Evolutionary conservation across 306 rosid genomes (phyloP).

Genomic region (Macrotyloma uniflorum): DNA sequence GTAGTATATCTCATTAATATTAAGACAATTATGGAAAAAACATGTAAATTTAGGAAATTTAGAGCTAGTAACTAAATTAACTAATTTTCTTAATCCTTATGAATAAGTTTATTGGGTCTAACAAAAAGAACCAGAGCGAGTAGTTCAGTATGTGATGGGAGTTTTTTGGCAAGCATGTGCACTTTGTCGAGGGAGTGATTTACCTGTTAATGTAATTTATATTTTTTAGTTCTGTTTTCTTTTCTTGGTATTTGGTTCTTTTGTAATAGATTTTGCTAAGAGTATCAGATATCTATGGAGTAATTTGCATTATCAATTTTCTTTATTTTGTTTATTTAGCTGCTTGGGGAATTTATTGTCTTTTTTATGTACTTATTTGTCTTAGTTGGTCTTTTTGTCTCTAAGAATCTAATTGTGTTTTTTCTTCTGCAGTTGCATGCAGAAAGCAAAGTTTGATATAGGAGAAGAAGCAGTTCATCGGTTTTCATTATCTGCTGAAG

Average conservation of each 20-base stretch:
- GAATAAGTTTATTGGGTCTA: background rate
- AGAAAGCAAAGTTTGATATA: slow-evolving; percentile 93
- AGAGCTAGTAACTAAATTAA: background rate
- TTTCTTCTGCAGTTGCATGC: slow-evolving; percentile 84
- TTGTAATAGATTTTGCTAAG: background rate
- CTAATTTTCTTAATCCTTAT: background rate
- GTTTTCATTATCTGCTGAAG: slow-evolving; percentile 96
- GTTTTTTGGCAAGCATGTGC: slow-evolving; percentile 8
- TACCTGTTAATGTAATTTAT: background rate
- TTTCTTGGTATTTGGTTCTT: slow-evolving; percentile 1
- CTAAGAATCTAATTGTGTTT: slow-evolving; percentile 11
- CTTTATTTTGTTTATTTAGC: slow-evolving; percentile 12
- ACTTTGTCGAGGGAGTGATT: background rate
- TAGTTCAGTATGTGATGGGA: slow-evolving; percentile 22
- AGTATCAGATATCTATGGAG: background rate
- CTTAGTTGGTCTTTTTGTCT: background rate
- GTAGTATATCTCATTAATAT: background rate
- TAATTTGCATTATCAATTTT: background rate
- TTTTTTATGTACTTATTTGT: slow-evolving; percentile 1
- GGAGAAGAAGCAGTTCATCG: slow-evolving; percentile 97
- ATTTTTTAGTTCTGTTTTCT: slow-evolving; percentile 14
- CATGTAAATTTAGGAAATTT: background rate
- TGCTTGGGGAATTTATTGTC: slow-evolving; percentile 1
- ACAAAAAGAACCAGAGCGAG: background rate
- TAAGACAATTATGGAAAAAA: background rate